These are phyloP conservation scores for Fusarium ambrosium DNA, from an alignment of 2,329 filamentous ascomycete genomes.

Conservation along the genomic window DNA sequence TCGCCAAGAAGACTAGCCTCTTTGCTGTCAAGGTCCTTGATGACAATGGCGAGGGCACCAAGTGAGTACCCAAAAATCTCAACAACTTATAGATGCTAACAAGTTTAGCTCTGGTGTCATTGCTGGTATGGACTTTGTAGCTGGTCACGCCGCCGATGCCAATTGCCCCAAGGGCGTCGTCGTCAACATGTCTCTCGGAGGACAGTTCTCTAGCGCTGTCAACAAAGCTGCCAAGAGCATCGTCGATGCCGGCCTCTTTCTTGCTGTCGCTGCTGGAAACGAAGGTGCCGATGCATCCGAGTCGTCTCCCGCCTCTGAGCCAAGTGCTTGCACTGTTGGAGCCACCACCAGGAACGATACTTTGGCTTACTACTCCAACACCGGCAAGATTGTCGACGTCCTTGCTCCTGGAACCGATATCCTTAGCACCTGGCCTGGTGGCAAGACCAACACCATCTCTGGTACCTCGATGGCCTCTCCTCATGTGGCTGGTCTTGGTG, in stretches of 20 bases:
- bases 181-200: slow-evolving; percentile 71
- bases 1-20: slow-evolving; percentile 60
- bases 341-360: slow-evolving; percentile 58
- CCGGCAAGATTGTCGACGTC: slow-evolving; percentile 63
- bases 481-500: slow-evolving; percentile 58
- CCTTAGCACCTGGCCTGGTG: slow-evolving; percentile 62
- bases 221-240: slow-evolving; percentile 65
- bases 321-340: slow-evolving; percentile 66
- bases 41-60: slow-evolving; percentile 49
- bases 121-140: slow-evolving; percentile 61
- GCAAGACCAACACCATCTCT: slow-evolving; percentile 56
- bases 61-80: slow-evolving; percentile 25
- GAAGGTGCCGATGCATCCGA: slow-evolving; percentile 57
- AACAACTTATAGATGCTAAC: not conserved
- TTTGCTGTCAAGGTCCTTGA: slow-evolving; percentile 63
- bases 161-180: slow-evolving; percentile 61
- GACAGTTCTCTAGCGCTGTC: slow-evolving; percentile 58
- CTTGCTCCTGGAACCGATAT: slow-evolving; percentile 64
- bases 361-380: slow-evolving; percentile 66
- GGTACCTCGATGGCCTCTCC: slow-evolving; percentile 62
- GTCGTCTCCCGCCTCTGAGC: slow-evolving; percentile 63
- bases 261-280: slow-evolving; percentile 71
- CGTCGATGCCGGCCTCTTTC: slow-evolving; percentile 62
- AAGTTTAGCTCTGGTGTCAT: slow-evolving; percentile 56
- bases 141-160: slow-evolving; percentile 52